A percentile compares a stretch with the other conserved stretches of the same genome.
These are phyloP conservation scores for Boletus eberwhitei DNA, from an alignment of 768 basidiomycete genomes.

Conservation along the genomic window DNA sequence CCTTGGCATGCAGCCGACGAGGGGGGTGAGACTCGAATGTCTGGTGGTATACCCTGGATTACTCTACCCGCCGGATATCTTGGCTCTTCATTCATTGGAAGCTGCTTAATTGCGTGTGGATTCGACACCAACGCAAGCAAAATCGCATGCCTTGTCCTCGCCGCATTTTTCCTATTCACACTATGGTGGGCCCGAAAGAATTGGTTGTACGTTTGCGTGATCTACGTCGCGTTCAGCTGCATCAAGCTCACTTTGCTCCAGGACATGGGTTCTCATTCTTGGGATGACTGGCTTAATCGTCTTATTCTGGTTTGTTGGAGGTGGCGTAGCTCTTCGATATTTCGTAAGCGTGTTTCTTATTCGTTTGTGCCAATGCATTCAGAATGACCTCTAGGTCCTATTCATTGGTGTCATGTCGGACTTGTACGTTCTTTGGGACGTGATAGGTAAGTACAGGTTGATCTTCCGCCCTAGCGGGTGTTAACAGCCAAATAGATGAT, in stretches of 20 bases:
- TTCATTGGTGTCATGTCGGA: slow-evolving; percentile 89
- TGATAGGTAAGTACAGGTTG: slow-evolving; percentile 54
- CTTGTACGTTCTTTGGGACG: slow-evolving; percentile 86
- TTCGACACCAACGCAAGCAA: slow-evolving; percentile 90
- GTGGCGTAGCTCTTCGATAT: slow-evolving; percentile 72
- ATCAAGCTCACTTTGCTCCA: slow-evolving; percentile 22
- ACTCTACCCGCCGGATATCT: slow-evolving; percentile 86
- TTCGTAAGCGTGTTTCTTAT: slow-evolving; percentile 45
- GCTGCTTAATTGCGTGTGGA: slow-evolving; percentile 80
- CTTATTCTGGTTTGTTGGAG: slow-evolving; percentile 80
- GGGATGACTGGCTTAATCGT: slow-evolving; percentile 79
- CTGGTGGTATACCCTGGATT: slow-evolving; percentile 77
- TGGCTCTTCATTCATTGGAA: slow-evolving; percentile 84
- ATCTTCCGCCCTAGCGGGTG: neutral
- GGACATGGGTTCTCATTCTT: slow-evolving; percentile 75
- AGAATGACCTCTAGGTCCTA: slow-evolving; percentile 47
- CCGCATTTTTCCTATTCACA: slow-evolving; percentile 82
- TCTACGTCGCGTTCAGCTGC: too few relatives aligned
- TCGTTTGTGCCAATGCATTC: neutral
- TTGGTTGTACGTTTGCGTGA: slow-evolving; percentile 51
- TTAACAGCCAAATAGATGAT: slow-evolving; percentile 51
- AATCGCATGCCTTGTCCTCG: slow-evolving; percentile 73
- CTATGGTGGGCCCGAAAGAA: slow-evolving; percentile 85
- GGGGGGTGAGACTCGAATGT: slow-evolving; percentile 84
- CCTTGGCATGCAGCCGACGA: slow-evolving; percentile 61